These are phyloP conservation scores for Tuber aestivum DNA, from an alignment of 495 filamentous ascomycete species.

Conservation along the genomic window DNA sequence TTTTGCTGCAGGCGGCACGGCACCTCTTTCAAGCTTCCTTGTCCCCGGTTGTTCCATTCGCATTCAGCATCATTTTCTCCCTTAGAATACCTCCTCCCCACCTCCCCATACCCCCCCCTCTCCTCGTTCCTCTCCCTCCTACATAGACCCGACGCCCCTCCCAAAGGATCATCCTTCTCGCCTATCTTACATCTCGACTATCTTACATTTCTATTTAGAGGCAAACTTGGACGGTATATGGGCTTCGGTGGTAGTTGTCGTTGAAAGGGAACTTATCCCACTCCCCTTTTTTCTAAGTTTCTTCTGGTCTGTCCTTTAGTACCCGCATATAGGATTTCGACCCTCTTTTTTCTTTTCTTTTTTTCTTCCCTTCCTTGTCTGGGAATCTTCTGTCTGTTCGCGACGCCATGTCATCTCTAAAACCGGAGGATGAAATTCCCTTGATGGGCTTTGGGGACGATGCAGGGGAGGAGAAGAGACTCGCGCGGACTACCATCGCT, in stretches of 20 bases:
- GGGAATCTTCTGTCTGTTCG: neutral
- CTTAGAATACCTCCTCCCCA: neutral
- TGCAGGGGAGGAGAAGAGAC: slow-evolving; percentile 11
- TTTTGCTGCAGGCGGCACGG: neutral
- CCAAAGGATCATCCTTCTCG: neutral
- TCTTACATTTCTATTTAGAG: neutral
- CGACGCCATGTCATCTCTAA: neutral
- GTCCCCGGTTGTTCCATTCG: neutral
- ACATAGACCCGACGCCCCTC: neutral
- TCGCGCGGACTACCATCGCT: slow-evolving; percentile 71
- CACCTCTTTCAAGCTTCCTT: neutral
- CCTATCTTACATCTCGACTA: neutral
- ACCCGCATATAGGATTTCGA: neutral
- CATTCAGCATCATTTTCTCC: neutral
- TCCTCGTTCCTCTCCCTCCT: neutral
- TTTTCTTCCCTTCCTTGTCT: neutral
- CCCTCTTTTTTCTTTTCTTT: neutral
- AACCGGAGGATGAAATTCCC: slow-evolving; percentile 13
- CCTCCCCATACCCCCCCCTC: neutral
- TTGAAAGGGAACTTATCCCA: neutral
- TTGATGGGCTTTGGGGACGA: slow-evolving; percentile 22
- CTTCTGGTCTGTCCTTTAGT: neutral
- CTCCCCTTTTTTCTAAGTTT: neutral
- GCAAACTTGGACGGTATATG: neutral
- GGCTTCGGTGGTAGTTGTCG: neutral